Evolutionary conservation across 1,139 yeast species (phyloP), one percentile per base, ranked within the genome.

Genomic region (Geotrichum phurueaensis): DNA sequence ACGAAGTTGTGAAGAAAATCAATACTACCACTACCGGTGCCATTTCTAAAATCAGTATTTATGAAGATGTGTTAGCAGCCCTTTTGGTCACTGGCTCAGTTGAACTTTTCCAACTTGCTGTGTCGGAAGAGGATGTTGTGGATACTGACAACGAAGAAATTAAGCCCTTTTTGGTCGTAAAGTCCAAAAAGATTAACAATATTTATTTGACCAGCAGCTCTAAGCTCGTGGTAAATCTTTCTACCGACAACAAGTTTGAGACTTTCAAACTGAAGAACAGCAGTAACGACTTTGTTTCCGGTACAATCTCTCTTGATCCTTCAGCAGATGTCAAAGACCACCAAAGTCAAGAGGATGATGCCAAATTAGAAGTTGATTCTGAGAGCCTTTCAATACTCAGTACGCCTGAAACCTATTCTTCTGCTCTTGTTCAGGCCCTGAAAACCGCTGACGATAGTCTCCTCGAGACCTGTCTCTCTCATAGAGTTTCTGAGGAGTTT

Each of bases 381-480:
- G 80, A 77, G 53, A 69, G 77, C 15, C 68, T 77, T 31, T 76
- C 74, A 33, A 78, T 78, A 0, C 69, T 77, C 20, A 39, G 47
- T n/a, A 67, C 73, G 7, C 73, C 76, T 6, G 76, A 75, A 5
- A 67, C 77, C 1, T 68, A 78, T 53, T 71, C 78, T 3, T 71
- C 75, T 1, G 68, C 78, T 36, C 67, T 78, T 29, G 69, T 72
- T 54, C 81, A 78, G 65, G 78, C 81, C 0, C 68, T 78, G 55
- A 71, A 69, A 57, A 70, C 78, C 20, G 72, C 74, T 60, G 81
- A 78, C 63, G 71, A 71, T 57, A 70, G 77, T 47, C 65, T 78
- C 50, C 67, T 78, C 63, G 98, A 94, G 72, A 84, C 90, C 0
- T 96, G 95, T 12, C 79, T 94, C 66, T 66, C 66, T 7, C 80